A percentile compares a stretch with the other conserved stretches of the same genome.
Evolutionary conservation across 2,329 filamentous ascomycete genomes (phyloP).

Genomic region (Coniella vitis): DNA sequence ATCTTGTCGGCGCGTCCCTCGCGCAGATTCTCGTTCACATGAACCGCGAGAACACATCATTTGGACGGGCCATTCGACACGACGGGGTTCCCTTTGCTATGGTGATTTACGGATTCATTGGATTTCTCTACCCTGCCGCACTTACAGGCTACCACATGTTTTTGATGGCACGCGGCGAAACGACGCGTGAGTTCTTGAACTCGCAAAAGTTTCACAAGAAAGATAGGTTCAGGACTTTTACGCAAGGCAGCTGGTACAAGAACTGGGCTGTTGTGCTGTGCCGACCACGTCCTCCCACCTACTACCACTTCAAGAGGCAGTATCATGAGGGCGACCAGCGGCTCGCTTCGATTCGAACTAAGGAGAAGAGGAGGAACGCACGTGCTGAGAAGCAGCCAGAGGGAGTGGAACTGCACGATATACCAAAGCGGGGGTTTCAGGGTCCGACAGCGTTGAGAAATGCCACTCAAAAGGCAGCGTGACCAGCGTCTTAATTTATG

Average conservation of each 20-base stretch:
- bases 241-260: slow-evolving; percentile 63
- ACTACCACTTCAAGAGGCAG: slow-evolving; percentile 74
- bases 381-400: slow-evolving; percentile 27
- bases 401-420: slow-evolving; percentile 67
- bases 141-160: slow-evolving; percentile 87
- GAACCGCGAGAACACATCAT: slow-evolving; percentile 55
- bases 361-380: slow-evolving; percentile 32
- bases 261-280: slow-evolving; percentile 80
- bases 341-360: slow-evolving; percentile 49
- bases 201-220: slow-evolving; percentile 90
- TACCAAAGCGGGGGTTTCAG: slow-evolving; percentile 46
- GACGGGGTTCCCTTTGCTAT: slow-evolving; percentile 82
- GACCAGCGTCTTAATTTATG: too few relatives aligned
- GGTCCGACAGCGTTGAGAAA: slow-evolving; percentile 43
- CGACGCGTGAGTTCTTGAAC: slow-evolving; percentile 91
- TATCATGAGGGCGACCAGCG: slow-evolving; percentile 81
- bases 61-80: slow-evolving; percentile 59
- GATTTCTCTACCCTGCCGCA: slow-evolving; percentile 72
- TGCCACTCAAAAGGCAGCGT: neutral
- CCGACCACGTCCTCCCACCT: slow-evolving; percentile 79
- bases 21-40: slow-evolving; percentile 73
- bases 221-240: slow-evolving; percentile 87
- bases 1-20: slow-evolving; percentile 71
- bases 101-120: slow-evolving; percentile 73
- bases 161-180: slow-evolving; percentile 84